Percentiles rank a stretch among this genome's conserved stretches.
Evolutionary conservation across 225 moss, liverwort and hornwort species (phyloP).

Genomic region (Polytrichum commune): DNA sequence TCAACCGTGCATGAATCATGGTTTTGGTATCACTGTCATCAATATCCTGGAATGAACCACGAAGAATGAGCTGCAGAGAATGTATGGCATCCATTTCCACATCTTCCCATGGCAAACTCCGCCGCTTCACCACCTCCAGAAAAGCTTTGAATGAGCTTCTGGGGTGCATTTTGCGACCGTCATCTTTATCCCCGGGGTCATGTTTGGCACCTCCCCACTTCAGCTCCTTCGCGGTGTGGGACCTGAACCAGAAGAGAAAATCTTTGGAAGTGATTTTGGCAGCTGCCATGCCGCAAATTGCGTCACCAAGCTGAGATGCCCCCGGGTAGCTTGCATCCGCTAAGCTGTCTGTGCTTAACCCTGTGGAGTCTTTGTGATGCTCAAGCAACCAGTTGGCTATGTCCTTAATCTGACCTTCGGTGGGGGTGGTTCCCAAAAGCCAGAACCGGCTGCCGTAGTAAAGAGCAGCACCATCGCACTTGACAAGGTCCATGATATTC

Average conservation of each 20-base stretch:
- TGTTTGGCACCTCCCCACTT: constrained; percentile 61
- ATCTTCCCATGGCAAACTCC: constrained; percentile 54
- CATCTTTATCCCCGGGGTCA: constrained; percentile 46
- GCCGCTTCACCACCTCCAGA: constrained; percentile 53
- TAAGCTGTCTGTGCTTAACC: constrained; percentile 52
- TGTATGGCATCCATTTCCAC: constrained; percentile 63
- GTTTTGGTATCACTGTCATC: constrained; percentile 59
- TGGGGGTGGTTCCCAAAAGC: constrained; percentile 52
- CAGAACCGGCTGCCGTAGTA: constrained; percentile 55
- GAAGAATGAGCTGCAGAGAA: constrained; percentile 59
- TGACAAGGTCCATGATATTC: constrained; percentile 56
- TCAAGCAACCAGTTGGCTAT: constrained; percentile 55
- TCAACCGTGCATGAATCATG: constrained; percentile 54
- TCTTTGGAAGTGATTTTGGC: constrained; percentile 53
- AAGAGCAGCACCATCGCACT: constrained; percentile 54
- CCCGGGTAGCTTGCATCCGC: constrained; percentile 52
- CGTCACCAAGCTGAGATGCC: constrained; percentile 42
- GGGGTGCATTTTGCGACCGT: constrained; percentile 56
- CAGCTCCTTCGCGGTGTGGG: constrained; percentile 53
- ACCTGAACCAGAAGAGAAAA: constrained; percentile 58
- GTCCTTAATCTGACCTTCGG: constrained; percentile 48
- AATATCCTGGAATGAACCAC: constrained; percentile 56
- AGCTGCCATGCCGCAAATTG: constrained; percentile 59
- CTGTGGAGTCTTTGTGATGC: constrained; percentile 53
- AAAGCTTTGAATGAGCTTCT: constrained; percentile 57